These are phyloP conservation scores for Curvularia lunata DNA, from an alignment of 2,329 filamentous ascomycete genomes.

Conservation along the genomic window DNA sequence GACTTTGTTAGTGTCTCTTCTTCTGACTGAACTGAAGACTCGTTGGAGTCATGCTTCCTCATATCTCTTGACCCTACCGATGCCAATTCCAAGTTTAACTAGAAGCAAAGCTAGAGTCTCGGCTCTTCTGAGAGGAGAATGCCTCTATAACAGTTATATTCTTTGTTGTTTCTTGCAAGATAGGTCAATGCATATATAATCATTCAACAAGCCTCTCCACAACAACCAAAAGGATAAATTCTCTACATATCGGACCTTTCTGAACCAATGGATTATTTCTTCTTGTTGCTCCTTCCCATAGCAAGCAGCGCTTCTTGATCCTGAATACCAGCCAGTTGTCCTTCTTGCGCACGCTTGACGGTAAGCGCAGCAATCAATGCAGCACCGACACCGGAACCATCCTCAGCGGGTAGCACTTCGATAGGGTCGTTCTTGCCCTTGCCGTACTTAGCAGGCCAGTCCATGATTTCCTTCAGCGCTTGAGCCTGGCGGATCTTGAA, in stretches of 20 bases:
- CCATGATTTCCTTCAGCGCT: constrained; percentile 91
- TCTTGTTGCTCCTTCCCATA: constrained; percentile 24
- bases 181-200: no score
- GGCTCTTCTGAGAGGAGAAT: no score
- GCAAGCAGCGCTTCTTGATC: constrained; percentile 56
- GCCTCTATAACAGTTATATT: no score
- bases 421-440: constrained; percentile 73
- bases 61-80: no score
- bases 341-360: constrained; percentile 66
- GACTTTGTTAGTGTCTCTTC: no score
- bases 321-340: constrained; percentile 64
- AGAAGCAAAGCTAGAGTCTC: no score
- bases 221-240: background rate
- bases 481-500: constrained; percentile 92
- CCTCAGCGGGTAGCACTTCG: constrained; percentile 87
- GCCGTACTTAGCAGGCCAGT: constrained; percentile 82
- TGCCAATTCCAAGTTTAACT: no score
- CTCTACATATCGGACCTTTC: background rate
- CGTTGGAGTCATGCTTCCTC: no score
- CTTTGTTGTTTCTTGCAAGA: no score
- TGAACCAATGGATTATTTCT: constrained; percentile 1
- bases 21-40: no score
- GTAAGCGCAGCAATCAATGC: constrained; percentile 85
- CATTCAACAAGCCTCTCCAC: no score
- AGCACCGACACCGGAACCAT: constrained; percentile 95